These are phyloP conservation scores for Fusarium duplospermum DNA, from an alignment of 2,329 filamentous ascomycete genomes.

Conservation along the genomic window DNA sequence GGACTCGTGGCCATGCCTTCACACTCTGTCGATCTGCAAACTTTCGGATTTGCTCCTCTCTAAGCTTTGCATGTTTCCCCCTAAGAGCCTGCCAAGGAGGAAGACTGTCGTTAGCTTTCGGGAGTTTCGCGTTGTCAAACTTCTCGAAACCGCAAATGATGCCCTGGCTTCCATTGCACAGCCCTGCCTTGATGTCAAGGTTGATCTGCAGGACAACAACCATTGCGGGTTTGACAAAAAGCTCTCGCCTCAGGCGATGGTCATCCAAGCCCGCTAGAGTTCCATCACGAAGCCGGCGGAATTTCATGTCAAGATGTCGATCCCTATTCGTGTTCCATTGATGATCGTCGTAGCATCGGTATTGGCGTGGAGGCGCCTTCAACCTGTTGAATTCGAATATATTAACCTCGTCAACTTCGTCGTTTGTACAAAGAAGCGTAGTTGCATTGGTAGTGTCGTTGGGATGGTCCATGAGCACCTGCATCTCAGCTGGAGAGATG, in stretches of 20 bases:
- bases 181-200: slow-evolving; percentile 6
- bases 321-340: neutral
- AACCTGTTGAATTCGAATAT: slow-evolving; percentile 2
- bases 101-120: neutral
- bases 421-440: slow-evolving; percentile 22
- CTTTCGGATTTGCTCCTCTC: slow-evolving; percentile 1
- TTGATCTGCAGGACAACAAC: slow-evolving; percentile 43
- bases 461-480: slow-evolving; percentile 58
- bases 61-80: slow-evolving; percentile 9
- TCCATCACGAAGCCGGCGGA: neutral
- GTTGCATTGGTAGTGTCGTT: slow-evolving; percentile 48
- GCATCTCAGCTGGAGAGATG: slow-evolving; percentile 51
- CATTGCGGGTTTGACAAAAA: slow-evolving; percentile 22
- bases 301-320: neutral
- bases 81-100: neutral
- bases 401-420: slow-evolving; percentile 21
- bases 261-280: neutral
- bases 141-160: slow-evolving; percentile 38
- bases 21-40: slow-evolving; percentile 5
- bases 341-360: slow-evolving; percentile 23
- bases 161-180: slow-evolving; percentile 45
- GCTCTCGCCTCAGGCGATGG: neutral
- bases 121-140: neutral
- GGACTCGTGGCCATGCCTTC: slow-evolving; percentile 50
- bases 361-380: neutral